These are phyloP conservation scores for Lolium rigidum DNA, from an alignment of 176 grass and related monocot genomes.

Conservation along the genomic window DNA sequence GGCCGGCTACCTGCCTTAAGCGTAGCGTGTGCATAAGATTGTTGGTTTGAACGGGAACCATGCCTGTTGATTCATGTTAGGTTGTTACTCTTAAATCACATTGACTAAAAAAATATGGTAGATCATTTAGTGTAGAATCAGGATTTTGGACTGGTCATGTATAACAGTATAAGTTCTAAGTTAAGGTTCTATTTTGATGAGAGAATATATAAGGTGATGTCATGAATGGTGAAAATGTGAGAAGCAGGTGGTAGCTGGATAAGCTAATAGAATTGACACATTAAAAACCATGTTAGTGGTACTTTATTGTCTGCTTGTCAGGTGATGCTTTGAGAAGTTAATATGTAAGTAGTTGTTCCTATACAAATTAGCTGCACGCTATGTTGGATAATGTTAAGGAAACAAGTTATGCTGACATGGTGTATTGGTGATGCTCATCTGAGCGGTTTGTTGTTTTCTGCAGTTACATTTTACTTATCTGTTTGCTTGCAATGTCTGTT, in stretches of 20 bases:
- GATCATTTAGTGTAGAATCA: neutral
- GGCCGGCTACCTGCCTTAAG: neutral
- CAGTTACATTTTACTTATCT: neutral
- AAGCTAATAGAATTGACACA: neutral
- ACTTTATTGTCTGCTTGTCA: neutral
- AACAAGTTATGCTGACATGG: neutral
- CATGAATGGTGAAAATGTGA: neutral
- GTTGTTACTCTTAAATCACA: neutral
- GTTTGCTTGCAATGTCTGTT: neutral
- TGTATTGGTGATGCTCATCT: neutral
- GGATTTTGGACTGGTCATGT: neutral
- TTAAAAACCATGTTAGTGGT: neutral
- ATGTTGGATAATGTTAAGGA: neutral
- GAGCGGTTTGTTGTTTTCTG: neutral
- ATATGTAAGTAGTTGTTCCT: neutral
- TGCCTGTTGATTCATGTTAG: neutral
- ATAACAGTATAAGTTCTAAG: neutral
- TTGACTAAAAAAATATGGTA: neutral
- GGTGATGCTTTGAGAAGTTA: neutral
- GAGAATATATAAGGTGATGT: neutral
- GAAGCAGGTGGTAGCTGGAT: neutral
- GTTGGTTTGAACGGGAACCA: neutral
- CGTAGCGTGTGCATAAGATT: neutral
- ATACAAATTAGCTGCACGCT: neutral
- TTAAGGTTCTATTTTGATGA: conserved; percentile 6